Conservation (phyloP, 331 rosid species). For the Telfairia occidentalis region DNA sequence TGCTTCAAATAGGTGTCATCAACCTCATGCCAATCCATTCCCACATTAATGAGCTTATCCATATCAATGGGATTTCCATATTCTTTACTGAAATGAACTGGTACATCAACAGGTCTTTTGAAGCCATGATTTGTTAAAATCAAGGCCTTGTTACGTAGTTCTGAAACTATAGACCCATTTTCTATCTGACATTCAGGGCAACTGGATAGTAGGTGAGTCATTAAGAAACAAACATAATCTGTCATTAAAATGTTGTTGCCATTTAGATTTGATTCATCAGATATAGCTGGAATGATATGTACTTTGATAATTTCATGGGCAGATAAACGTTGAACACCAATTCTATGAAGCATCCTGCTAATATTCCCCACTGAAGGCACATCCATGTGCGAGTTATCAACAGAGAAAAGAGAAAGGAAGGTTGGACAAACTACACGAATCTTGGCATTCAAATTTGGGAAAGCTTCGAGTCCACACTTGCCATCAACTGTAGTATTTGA, state of each 20-base stretch:
- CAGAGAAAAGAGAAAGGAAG: slow-evolving; percentile 41
- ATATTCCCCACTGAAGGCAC: slow-evolving; percentile 31
- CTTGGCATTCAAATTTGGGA: slow-evolving; percentile 56
- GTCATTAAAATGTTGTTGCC: slow-evolving; percentile 44
- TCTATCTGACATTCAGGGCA: slow-evolving; percentile 60
- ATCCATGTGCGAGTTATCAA: slow-evolving; percentile 35
- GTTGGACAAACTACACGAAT: slow-evolving; percentile 61
- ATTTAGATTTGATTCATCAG: slow-evolving; percentile 25
- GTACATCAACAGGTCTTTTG: slow-evolving; percentile 49
- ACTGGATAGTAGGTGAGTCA: slow-evolving; percentile 63
- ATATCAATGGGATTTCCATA: slow-evolving; percentile 59
- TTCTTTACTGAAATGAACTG: slow-evolving; percentile 66
- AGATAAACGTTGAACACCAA: slow-evolving; percentile 83
- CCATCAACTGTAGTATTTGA: slow-evolving; percentile 36
- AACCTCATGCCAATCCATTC: slow-evolving; percentile 70
- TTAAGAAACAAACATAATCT: slow-evolving; percentile 73
- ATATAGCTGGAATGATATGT: slow-evolving; percentile 69
- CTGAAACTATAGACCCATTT: slow-evolving; percentile 52
- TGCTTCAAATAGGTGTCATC: slow-evolving; percentile 58
- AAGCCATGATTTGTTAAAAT: slow-evolving; percentile 65
- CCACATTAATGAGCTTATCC: slow-evolving; percentile 43
- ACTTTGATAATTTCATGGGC: slow-evolving; percentile 78
- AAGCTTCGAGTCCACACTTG: slow-evolving; percentile 46
- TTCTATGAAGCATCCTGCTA: slow-evolving; percentile 43
- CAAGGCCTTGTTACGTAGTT: slow-evolving; percentile 39